phyloP scores from a whole-genome alignment of 495 filamentous ascomycete species.

The Friedmanniomyces endolithicus region DNA sequence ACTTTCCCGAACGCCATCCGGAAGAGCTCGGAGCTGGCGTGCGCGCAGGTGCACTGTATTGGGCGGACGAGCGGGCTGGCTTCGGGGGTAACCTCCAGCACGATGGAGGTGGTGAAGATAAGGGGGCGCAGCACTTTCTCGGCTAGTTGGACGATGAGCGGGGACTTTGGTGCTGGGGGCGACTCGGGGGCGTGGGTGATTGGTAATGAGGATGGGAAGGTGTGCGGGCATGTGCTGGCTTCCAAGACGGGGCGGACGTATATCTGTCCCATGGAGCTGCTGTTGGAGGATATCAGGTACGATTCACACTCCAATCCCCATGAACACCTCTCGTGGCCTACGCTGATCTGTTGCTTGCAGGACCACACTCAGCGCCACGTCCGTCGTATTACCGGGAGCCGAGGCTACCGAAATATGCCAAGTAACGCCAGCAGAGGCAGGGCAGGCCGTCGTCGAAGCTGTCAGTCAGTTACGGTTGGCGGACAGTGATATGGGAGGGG shows the following conservation, averaged over 20 bases:
- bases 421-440: neutral
- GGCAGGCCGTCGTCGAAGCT: neutral
- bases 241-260: conserved; percentile 63
- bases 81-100: conserved; percentile 57
- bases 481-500: neutral
- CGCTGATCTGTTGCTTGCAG: neutral
- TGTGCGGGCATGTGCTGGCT: conserved; percentile 83
- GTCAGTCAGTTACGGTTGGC: neutral
- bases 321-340: neutral
- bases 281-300: conserved; percentile 65
- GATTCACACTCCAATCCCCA: neutral
- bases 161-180: conserved; percentile 66
- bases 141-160: conserved; percentile 67
- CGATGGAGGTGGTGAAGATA: conserved; percentile 70
- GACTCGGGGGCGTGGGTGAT: conserved; percentile 92
- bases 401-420: neutral
- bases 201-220: conserved; percentile 61
- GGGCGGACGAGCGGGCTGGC: conserved; percentile 83
- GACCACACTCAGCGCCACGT: neutral
- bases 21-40: conserved; percentile 42
- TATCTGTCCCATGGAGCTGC: conserved; percentile 87
- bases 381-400: neutral
- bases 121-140: conserved; percentile 68
- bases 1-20: conserved; percentile 31
- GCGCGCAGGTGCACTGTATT: conserved; percentile 71